Percentiles rank a stretch among this genome's conserved stretches.
Evolutionary conservation across 2,329 filamentous ascomycete genomes (phyloP).

Genomic region (Clathrospora elynae): DNA sequence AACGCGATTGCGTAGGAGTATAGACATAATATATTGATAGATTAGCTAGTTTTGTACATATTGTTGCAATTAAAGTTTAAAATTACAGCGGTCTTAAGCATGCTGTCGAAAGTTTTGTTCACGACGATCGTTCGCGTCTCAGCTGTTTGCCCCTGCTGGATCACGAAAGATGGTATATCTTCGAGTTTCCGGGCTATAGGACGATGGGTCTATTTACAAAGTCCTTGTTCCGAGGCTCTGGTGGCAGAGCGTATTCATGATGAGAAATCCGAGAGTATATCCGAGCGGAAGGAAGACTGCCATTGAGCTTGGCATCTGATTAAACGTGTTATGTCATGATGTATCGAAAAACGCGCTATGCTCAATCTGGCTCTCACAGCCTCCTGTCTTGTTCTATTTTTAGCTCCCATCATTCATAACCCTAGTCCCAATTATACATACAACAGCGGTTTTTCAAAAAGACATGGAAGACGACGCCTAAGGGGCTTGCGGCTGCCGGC

Average conservation of each 20-base stretch:
- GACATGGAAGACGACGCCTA: background rate
- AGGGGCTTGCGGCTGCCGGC: background rate
- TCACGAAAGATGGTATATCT: background rate
- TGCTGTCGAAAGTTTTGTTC: too few relatives aligned
- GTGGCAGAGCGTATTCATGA: background rate
- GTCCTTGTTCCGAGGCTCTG: background rate
- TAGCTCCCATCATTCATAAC: too few relatives aligned
- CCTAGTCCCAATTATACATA: slow-evolving; percentile 1
- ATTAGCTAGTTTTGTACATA: too few relatives aligned
- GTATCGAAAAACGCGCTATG: background rate
- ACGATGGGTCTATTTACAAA: background rate
- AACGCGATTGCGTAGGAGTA: too few relatives aligned
- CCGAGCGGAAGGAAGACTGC: background rate
- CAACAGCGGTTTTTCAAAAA: slow-evolving; percentile 1
- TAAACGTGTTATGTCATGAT: slow-evolving; percentile 1
- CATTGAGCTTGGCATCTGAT: too few relatives aligned
- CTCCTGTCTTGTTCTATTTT: slow-evolving; percentile 1
- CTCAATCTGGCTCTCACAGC: background rate
- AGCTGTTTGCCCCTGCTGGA: background rate
- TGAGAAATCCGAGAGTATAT: background rate
- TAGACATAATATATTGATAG: too few relatives aligned
- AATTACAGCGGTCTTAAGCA: too few relatives aligned
- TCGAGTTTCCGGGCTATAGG: background rate
- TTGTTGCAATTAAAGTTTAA: too few relatives aligned
- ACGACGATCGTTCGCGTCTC: too few relatives aligned